Evolutionary conservation across 192 early-diverging fungal genomes (phyloP), one percentile per base, ranked within the genome.

Genomic region (Coemansia reversa): DNA sequence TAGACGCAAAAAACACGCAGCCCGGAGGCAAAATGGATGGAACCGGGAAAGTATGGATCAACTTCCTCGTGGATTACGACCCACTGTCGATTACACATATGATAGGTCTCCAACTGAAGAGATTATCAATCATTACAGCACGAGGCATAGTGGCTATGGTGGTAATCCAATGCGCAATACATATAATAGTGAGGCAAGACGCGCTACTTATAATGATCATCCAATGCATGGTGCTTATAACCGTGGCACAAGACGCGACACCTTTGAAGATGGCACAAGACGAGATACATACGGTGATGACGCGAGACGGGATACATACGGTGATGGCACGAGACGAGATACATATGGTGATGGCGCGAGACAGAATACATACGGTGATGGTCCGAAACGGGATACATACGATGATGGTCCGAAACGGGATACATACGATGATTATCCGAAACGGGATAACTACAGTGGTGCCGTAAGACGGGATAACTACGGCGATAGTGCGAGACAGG

Each of bases 101-200:
- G 9, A 42, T 33, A 33, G 32, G 28, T 24, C 57, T 22, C 29
- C 57, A 11, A 60, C 59, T 24, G 14, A 23, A 18, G 59, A 61
- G 27, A 61, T 61, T 23, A 28, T 61, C 29, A 61, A 39, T 27
- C 59, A 61, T 19, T 61, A 61, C 11, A 54, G 52, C 25, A 20
- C n/a, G 8, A 29, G 52, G 18, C 12, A 45, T 16, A 45, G 39
- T 45, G 14, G 12, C 8, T 45, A 16, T 45, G 39, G 12, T 16
- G 39, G 14, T 45, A 9, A 45, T 16, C 39, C 39, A 16, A 45
- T 45, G 12, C 39, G 39, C 14, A 12, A 45, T 45, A 45, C 39
- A 4, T 45, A 45, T 45, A 35, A 35, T 35, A 35, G 33, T 12
- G 12, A 45, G 7, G 12, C 39, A 45, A 45, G 39, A 3, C 39